These are phyloP conservation scores for Colletotrichum zoysiae DNA, from an alignment of 2,329 filamentous ascomycete species.

Conservation along the genomic window DNA sequence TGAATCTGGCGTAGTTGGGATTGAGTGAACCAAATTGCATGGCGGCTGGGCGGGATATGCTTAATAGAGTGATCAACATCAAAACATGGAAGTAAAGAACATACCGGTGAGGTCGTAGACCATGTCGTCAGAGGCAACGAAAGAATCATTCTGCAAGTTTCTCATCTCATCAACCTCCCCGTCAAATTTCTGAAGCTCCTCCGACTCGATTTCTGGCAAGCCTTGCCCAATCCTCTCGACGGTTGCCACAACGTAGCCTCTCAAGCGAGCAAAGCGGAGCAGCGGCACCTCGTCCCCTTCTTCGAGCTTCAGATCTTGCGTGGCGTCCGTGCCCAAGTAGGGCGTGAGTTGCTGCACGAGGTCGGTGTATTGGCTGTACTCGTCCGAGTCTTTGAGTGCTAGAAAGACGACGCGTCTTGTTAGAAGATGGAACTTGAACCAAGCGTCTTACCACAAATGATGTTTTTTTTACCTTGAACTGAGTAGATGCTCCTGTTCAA, in stretches of 20 bases:
- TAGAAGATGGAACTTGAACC: background rate
- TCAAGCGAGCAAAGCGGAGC: background rate
- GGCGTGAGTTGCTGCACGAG: background rate
- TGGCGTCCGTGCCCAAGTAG: slow-evolving; percentile 27
- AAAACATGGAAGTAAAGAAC: background rate
- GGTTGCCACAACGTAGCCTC: slow-evolving; percentile 18
- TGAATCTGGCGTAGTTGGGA: slow-evolving; percentile 1
- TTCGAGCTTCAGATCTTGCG: background rate
- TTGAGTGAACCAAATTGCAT: slow-evolving; percentile 10
- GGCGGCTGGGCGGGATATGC: background rate
- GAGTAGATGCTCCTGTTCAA: slow-evolving; percentile 16
- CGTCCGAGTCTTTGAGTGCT: slow-evolving; percentile 15
- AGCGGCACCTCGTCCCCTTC: slow-evolving; percentile 15
- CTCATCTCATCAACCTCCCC: slow-evolving; percentile 3
- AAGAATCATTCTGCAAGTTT: slow-evolving; percentile 14
- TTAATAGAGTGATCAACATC: background rate
- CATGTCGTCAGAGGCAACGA: slow-evolving; percentile 19
- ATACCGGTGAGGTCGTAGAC: slow-evolving; percentile 42
- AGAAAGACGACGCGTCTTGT: background rate
- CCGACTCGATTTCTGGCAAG: background rate
- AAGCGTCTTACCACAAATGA: accelerated
- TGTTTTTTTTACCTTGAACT: background rate
- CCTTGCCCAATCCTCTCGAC: background rate
- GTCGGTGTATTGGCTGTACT: background rate
- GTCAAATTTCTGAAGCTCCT: slow-evolving; percentile 12